Evolutionary conservation across 2,329 filamentous ascomycete species (phyloP), one percentile per base, ranked within the genome.

Genomic region (Cladorrhinum sp.): DNA sequence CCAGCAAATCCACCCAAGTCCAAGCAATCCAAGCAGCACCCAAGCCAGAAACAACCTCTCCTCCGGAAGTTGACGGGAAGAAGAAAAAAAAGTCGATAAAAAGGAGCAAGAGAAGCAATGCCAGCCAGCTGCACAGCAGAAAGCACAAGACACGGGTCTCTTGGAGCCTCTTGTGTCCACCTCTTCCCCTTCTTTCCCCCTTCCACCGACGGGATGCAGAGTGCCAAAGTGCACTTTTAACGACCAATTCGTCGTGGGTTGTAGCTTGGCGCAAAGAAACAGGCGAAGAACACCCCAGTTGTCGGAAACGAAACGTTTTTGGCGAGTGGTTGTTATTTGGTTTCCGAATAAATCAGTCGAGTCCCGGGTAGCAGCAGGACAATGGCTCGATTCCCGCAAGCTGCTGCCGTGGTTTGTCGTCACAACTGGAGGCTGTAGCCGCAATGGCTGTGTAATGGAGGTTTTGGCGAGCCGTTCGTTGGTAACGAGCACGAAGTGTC

Each of bases 331-430:
- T 20, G 54, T 28, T 24, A 39, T n/a, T 49, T 49, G 2, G 6
- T 49, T 55, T 28, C 33, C 23, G 54, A 57, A 33, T 16, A 51
- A 10, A 57, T 57, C 54, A 57, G 54, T 57, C 54, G 54, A 57
- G 54, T 42, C 39, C 4, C 60, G 60, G 60, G 28, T 63, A 33
- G 51, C 61, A 63, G 55, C 55, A 60, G 61, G 20, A 56, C 56
- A 56, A 55, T 58, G 48, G 54, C 53, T 63, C 55, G 58, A 58
- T 50, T 42, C 56, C 46, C 42, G 42, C 10, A 42, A 46, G 16
- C 7, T 59, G 60, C 55, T 28, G 57, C 46, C 24, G 42, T 28
- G 46, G 33, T 18, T 16, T 46, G 42, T 46, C 42, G 33, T 36
- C 55, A 52, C 28, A 20, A 30, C 36, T 55, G 51, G 23, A 26